Base-by-base conservation (phyloP, 1,139 yeast species). In the Kodamaea derodonti region DNA sequence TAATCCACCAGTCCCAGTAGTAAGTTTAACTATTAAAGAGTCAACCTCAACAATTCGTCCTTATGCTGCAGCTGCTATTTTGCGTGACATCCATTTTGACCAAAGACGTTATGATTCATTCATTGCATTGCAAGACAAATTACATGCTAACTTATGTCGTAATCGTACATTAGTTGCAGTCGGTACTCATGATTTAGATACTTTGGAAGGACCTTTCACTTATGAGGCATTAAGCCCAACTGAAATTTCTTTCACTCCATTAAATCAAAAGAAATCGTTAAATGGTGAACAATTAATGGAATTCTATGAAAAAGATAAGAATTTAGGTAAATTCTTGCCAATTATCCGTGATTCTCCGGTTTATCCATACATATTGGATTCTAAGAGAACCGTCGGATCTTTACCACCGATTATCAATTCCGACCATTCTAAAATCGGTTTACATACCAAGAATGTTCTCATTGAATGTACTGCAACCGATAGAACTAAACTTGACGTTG, bases 341-440 rank as follows among this genome's bases (percentile, higher is more conserved):
- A 84, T 94, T 50, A 87, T 94, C 56, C 80, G 79, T 51, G 87
- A 86, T 58, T 81, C 90, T 18, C 95, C 95, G 16, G 95, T 84
- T 34, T 87, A 77, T 62, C 99, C 98, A 20, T 88, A 88, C 30
- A 85, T 92, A 54, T 74, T 81, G 49, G 98, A 92, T 62, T 65
- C 83, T 36, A 72, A 80, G 33, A 75, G 84, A 54, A 74, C 77
- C 11, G 95, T 94, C 37, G 82, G 95, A 51, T 90, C 97, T 10
- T 64, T 94, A 68, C 99, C 99, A 33, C 99, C 99, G 45, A 84
- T 94, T 56, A 94, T 94, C 69, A 94, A 94, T 69, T 84, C 95
- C 25, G 83, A 94, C 54, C 86, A 75, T 55, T 84, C 96, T 37
- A 94, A 94, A 66, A 87, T 94, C 51, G 72, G 94, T 22, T 63